Percentiles rank a stretch among this genome's conserved stretches.
These are phyloP conservation scores for Neocucurbitaria cava DNA, from an alignment of 2,329 filamentous ascomycete genomes.

Conservation along the genomic window DNA sequence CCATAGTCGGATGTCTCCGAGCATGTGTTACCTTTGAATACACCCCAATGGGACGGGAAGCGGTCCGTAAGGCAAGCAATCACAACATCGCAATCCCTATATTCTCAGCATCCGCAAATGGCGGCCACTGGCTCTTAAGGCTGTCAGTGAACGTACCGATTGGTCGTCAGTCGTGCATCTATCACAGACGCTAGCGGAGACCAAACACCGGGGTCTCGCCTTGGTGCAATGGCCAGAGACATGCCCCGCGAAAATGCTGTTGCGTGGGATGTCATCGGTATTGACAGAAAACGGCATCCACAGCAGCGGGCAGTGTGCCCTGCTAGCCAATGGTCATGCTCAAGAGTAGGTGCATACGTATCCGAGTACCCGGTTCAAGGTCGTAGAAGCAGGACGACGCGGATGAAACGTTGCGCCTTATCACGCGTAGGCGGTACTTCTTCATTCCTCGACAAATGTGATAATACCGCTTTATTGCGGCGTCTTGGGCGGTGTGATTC, in stretches of 20 bases:
- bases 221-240: constrained; percentile 17
- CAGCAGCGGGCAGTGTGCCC: constrained; percentile 25
- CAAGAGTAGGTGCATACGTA: constrained; percentile 6
- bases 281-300: constrained; percentile 50
- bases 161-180: constrained; percentile 18
- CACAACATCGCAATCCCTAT: constrained; percentile 2
- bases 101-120: constrained; percentile 10
- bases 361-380: constrained; percentile 38
- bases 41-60: constrained; percentile 16
- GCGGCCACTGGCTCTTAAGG: constrained; percentile 25
- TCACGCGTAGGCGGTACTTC: constrained; percentile 14
- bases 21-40: constrained; percentile 29
- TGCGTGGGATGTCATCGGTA: constrained; percentile 23
- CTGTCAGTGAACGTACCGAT: constrained; percentile 35
- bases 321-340: constrained; percentile 24
- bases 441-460: background rate
- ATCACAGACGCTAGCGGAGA: constrained; percentile 24
- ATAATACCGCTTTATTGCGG: background rate
- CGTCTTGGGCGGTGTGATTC: constrained; percentile 3
- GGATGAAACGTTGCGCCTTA: constrained; percentile 19
- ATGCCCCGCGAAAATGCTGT: constrained; percentile 24
- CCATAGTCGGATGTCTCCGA: constrained; percentile 30
- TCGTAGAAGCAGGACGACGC: constrained; percentile 8
- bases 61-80: constrained; percentile 15
- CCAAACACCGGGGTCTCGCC: constrained; percentile 25